A percentile compares a stretch with the other conserved stretches of the same genome.
Evolutionary conservation across 768 basidiomycete species (phyloP).

Genomic region (Lactarius akahatsu): DNA sequence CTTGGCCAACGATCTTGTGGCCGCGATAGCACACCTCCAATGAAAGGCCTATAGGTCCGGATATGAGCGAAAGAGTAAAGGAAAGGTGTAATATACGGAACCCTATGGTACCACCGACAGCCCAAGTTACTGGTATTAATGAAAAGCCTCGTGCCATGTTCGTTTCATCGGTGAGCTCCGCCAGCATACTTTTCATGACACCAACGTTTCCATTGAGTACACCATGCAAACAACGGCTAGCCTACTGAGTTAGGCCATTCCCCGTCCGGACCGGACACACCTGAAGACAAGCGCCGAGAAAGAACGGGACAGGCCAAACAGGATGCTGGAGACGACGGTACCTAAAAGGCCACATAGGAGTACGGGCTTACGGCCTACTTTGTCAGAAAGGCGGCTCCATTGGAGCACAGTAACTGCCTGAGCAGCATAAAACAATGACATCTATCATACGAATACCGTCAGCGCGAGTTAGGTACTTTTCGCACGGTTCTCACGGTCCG

Average conservation of each 20-base stretch:
- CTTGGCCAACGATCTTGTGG: slow-evolving; percentile 30
- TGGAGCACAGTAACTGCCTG: neutral
- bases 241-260: slow-evolving; percentile 62
- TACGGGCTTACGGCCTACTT: neutral
- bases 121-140: slow-evolving; percentile 35
- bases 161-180: slow-evolving; percentile 60
- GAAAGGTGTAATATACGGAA: neutral
- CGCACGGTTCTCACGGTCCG: too few species aligned
- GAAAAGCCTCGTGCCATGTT: slow-evolving; percentile 48
- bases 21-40: slow-evolving; percentile 31
- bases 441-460: too few species aligned
- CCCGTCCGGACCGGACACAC: slow-evolving; percentile 36
- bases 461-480: too few species aligned
- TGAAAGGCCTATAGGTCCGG: slow-evolving; percentile 27
- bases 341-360: neutral
- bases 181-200: slow-evolving; percentile 41
- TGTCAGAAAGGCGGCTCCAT: neutral
- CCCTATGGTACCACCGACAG: slow-evolving; percentile 13
- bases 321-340: neutral
- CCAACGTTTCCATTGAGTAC: neutral
- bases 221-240: neutral
- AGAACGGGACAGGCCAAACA: neutral
- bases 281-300: neutral
- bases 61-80: neutral
- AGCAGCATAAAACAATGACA: slow-evolving; percentile 35